A percentile compares a stretch with the other conserved stretches of the same genome.
Conservation (phyloP, 2,329 filamentous ascomycete species). For the Alternaria hordeiaustralica region DNA sequence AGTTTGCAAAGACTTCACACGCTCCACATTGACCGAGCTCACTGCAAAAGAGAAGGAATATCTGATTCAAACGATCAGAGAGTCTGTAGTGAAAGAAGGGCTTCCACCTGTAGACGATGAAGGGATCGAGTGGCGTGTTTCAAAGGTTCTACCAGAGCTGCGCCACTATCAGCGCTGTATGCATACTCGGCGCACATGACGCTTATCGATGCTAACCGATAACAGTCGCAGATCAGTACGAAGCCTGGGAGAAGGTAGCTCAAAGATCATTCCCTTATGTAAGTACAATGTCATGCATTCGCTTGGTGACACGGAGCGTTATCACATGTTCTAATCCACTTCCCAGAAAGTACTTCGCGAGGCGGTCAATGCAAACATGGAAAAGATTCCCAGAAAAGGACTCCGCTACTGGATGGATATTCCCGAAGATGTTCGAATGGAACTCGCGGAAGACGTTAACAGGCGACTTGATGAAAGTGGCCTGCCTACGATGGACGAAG, state of each 20-base stretch:
- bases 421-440: neutral
- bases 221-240: neutral
- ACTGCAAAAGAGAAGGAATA: neutral
- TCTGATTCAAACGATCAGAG: neutral
- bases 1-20: slow-evolving; percentile 4
- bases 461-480: neutral
- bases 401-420: slow-evolving; percentile 11
- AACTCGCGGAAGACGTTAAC: slow-evolving; percentile 2
- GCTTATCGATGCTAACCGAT: neutral
- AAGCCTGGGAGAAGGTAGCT: neutral
- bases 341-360: neutral
- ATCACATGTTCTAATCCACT: neutral
- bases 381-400: neutral
- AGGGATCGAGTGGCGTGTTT: slow-evolving; percentile 7
- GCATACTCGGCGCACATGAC: neutral
- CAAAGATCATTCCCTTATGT: neutral
- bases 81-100: neutral
- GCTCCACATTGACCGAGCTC: neutral
- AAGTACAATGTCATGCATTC: neutral
- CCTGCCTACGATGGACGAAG: slow-evolving; percentile 5
- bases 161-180: slow-evolving; percentile 4
- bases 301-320: neutral
- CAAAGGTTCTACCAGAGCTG: slow-evolving; percentile 7
- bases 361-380: neutral
- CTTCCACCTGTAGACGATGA: neutral